Evolutionary conservation across 352 stramenopile species (phyloP).

Genomic region (Phytophthora ramorum): DNA sequence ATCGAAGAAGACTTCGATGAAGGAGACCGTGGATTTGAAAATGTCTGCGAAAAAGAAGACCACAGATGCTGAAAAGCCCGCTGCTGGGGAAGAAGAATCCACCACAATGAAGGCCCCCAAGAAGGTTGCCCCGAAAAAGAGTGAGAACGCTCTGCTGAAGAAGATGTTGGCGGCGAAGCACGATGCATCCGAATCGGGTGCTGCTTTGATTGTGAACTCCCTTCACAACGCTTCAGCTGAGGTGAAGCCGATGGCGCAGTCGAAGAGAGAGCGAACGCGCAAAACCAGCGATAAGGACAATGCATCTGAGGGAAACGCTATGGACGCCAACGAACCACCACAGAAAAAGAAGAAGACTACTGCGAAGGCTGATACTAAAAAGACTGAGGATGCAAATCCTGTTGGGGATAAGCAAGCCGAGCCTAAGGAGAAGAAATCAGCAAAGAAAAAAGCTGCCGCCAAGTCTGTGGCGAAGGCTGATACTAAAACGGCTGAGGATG

Average conservation of each 20-base stretch:
- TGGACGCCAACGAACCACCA: constrained; percentile 20
- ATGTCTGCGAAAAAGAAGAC: constrained; percentile 14
- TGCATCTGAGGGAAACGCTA: constrained; percentile 6
- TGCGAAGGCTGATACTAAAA: constrained; percentile 15
- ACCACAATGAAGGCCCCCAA: constrained; percentile 17
- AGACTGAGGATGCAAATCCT: constrained; percentile 2
- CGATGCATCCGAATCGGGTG: constrained; percentile 25
- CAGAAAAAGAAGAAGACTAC: constrained; percentile 45
- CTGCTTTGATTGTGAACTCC: constrained; percentile 27
- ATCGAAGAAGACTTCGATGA: constrained; percentile 3
- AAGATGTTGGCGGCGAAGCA: constrained; percentile 45
- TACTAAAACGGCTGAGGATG: background rate
- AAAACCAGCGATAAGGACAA: constrained; percentile 27
- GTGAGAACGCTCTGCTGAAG: constrained; percentile 38
- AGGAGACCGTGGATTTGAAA: constrained; percentile 11
- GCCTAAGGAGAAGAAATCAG: constrained; percentile 8
- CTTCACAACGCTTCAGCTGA: constrained; percentile 20
- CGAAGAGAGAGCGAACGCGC: constrained; percentile 34
- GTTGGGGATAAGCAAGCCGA: background rate
- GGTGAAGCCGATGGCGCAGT: background rate
- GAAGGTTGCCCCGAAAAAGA: constrained; percentile 36
- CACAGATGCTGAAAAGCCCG: constrained; percentile 11
- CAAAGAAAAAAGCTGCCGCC: constrained; percentile 22
- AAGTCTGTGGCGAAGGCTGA: constrained; percentile 14
- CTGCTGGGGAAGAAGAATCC: constrained; percentile 9